Evolutionary conservation across 805 yeast species (phyloP).

Genomic region (Candida oleophila): DNA sequence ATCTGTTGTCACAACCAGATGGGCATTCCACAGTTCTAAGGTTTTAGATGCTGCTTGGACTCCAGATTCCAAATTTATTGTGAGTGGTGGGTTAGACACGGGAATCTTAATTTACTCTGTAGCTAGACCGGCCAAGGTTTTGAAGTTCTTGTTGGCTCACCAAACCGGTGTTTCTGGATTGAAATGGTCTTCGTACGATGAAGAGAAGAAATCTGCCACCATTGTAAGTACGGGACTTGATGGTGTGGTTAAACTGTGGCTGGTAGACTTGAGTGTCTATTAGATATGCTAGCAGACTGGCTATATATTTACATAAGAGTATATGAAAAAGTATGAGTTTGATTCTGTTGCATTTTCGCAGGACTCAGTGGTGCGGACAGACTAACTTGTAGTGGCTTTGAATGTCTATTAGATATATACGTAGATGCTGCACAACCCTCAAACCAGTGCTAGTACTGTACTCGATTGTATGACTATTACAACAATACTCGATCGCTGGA

Average conservation of each 20-base stretch:
- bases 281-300: too few species aligned
- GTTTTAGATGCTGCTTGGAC: constrained; percentile 81
- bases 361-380: too few species aligned
- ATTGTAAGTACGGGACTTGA: constrained; percentile 79
- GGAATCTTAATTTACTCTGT: constrained; percentile 79
- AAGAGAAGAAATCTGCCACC: constrained; percentile 21
- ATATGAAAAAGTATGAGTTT: too few species aligned
- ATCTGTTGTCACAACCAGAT: constrained; percentile 72
- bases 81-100: constrained; percentile 83
- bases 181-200: constrained; percentile 56
- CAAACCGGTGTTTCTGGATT: constrained; percentile 82
- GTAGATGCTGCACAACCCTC: too few species aligned
- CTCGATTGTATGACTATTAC: too few species aligned
- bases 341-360: too few species aligned
- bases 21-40: constrained; percentile 93
- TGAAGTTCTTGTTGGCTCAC: constrained; percentile 77
- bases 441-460: too few species aligned
- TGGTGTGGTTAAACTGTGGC: constrained; percentile 78
- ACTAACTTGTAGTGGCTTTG: too few species aligned
- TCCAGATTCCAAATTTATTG: constrained; percentile 65
- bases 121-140: constrained; percentile 70
- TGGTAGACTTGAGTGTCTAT: constrained; percentile 25
- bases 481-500: too few species aligned
- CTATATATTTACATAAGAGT: neutral
- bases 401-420: too few species aligned